A percentile compares a stretch with the other conserved stretches of the same genome.
These are phyloP conservation scores for Torulaspora quercuum DNA, from an alignment of 805 yeast genomes.

Conservation along the genomic window DNA sequence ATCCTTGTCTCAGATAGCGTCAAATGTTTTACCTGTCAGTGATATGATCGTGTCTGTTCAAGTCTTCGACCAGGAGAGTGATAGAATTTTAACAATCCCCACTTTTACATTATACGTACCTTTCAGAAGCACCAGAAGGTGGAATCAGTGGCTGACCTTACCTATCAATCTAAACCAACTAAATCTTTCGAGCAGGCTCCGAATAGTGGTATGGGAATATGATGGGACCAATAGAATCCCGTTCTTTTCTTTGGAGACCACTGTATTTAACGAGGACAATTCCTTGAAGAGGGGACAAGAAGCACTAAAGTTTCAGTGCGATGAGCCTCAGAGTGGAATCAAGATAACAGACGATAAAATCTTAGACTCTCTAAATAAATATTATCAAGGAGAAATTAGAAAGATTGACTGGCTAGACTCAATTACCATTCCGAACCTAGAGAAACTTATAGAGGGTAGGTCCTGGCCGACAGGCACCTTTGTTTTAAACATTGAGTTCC, in stretches of 20 bases:
- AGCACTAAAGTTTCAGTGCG: constrained; percentile 42
- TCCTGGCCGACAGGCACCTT: constrained; percentile 32
- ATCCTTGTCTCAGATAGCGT: constrained; percentile 39
- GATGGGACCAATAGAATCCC: constrained; percentile 49
- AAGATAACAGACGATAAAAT: constrained; percentile 33
- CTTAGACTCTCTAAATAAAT: constrained; percentile 54
- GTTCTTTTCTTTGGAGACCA: constrained; percentile 60
- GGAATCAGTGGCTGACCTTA: constrained; percentile 71
- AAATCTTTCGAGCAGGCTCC: constrained; percentile 57
- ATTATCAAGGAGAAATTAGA: constrained; percentile 64
- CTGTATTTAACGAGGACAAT: constrained; percentile 57
- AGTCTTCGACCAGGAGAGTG: constrained; percentile 41
- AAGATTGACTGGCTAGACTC: constrained; percentile 72
- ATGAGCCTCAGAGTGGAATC: constrained; percentile 32
- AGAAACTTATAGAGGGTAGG: constrained; percentile 23
- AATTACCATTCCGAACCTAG: constrained; percentile 53
- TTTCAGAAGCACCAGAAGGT: constrained; percentile 45
- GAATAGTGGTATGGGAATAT: constrained; percentile 65
- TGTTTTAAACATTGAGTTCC: constrained; percentile 50
- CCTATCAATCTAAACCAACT: constrained; percentile 72
- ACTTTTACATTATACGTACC: constrained; percentile 49
- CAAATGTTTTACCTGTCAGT: constrained; percentile 38
- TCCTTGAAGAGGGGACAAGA: constrained; percentile 73
- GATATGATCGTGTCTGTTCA: constrained; percentile 46
- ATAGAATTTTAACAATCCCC: constrained; percentile 48